Conservation (phyloP, 192 early-diverging fungal genomes). For the Backusella morwellensis region DNA sequence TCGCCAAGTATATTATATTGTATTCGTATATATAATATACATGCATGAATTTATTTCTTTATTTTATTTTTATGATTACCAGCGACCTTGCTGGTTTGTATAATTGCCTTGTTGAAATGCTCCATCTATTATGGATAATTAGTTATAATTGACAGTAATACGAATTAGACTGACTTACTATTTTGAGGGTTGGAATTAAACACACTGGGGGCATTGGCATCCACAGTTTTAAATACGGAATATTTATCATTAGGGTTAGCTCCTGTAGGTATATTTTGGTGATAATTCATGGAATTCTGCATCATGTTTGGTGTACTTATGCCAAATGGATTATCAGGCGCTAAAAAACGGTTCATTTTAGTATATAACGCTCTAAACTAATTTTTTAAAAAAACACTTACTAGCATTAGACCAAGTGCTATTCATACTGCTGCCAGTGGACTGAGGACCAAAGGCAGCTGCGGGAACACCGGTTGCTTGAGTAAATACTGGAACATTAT, state of each 20-base stretch:
- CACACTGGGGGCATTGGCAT: slow-evolving; percentile 24
- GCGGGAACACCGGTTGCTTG: neutral
- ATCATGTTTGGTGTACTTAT: neutral
- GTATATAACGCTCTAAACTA: neutral
- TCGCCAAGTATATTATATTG: neutral
- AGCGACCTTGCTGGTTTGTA: neutral
- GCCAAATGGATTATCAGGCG: slow-evolving; percentile 38
- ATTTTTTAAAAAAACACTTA: slow-evolving; percentile 1
- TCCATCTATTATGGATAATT: neutral
- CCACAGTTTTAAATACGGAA: slow-evolving; percentile 29
- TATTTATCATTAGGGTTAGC: slow-evolving; percentile 27
- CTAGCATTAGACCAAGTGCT: slow-evolving; percentile 30
- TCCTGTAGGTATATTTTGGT: neutral
- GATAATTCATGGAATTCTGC: neutral
- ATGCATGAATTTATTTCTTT: neutral
- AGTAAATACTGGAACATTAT: neutral
- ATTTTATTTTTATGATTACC: neutral
- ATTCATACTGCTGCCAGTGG: neutral
- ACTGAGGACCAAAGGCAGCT: neutral
- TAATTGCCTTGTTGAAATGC: neutral
- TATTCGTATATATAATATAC: neutral
- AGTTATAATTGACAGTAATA: neutral
- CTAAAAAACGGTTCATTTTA: neutral
- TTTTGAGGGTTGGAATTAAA: slow-evolving; percentile 16
- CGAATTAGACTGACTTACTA: neutral